Evolutionary conservation across 176 grass and related monocot genomes (phyloP), one percentile per base, ranked within the genome.

Genomic region (Tillandsia fasciculata): DNA sequence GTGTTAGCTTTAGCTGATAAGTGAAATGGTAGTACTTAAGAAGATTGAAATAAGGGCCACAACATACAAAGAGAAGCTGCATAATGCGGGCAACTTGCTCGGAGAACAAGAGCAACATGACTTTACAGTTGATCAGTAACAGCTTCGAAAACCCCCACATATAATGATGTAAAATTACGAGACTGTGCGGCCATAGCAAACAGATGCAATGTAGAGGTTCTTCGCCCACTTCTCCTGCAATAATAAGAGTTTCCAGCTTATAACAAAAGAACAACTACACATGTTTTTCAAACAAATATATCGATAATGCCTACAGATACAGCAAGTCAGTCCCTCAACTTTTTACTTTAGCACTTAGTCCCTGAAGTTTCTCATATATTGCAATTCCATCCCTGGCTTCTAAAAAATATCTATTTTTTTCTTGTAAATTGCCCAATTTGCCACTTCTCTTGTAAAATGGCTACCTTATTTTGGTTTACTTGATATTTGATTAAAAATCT

Each of bases 171-270:
- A 87, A 78, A 69, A 65, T 86, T 82, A 99, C 17, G 95, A 94
- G 66, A 99, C 87, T 15, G 95, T 88, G 56, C 95, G 95, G 47
- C 95, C 95, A 72, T 91, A 99, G 69, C 95, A 99, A 74, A 99
- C 75, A 64, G 95, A 99, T 61, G 84, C 87, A 49, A 99, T 75
- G 73, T 99, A 99, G 28, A 99, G 84, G 78, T 94, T 84, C 74
- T 94, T 94, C 0, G 87, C 79, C 95, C 95, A 99, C 77, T 94
- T 99, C 51, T 99, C 90, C 95, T 99, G 87, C 26, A 88, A 84
- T 0, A 63, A 85, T 48, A 70, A 26, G 68, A 66, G 63, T 29
- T n/a, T 24, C 66, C 28, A 79, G 7, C 73, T 26, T 78, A 29
- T 11, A 42, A 82, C 64, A 84, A 64, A 27, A 61, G 22, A 69